Base-by-base conservation (phyloP, 164 flowering plant genomes). In the Vitis rupestris region DNA sequence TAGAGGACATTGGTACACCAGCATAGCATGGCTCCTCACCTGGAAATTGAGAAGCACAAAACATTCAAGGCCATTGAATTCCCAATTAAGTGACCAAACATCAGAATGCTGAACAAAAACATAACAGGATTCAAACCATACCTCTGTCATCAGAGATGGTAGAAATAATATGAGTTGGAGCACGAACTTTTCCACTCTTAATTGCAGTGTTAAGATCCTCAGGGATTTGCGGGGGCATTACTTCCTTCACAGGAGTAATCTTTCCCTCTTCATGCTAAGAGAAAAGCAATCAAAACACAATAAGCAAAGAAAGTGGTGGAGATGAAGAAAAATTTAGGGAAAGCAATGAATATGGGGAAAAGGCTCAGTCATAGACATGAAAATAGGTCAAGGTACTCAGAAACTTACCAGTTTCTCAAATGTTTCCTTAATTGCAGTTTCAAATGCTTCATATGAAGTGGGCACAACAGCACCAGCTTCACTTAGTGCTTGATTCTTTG, bases 111-210 rank as follows among this genome's bases (percentile, higher is more conserved):
- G 54, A 56, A 55, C 8, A 9, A 16, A 49, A 50, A 47, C 54
- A 50, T 14, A 4, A 44, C 62, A 44, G 19, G 23, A 52, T 51
- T 53, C 12, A 59, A 63, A 54, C n/a, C 69, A 47, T 66, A 93
- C 98, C 99, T 85, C 98, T 86, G 70, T 96, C 99, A 78, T 96
- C 98, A 69, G 97, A 96, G 77, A 96, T 96, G 68, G 98, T 93
- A 58, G 99, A 96, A 62, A 96, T 89, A 67, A 93, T 90, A 74
- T 96, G 98, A 74, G 98, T 96, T 64, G 98, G 98, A 74, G 98
- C 98, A n/a, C 97, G 93, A 71, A 96, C 98, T 89, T 92, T 96
- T 50, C 99, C 98, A 71, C 97, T 93, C 80, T 93, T 93, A 71
- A 96, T 93, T 63, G 97, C 98, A 44, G 72, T 69, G 74, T 78